Evolutionary conservation across 768 basidiomycete genomes (phyloP).

Genomic region (Suillus clintonianus): DNA sequence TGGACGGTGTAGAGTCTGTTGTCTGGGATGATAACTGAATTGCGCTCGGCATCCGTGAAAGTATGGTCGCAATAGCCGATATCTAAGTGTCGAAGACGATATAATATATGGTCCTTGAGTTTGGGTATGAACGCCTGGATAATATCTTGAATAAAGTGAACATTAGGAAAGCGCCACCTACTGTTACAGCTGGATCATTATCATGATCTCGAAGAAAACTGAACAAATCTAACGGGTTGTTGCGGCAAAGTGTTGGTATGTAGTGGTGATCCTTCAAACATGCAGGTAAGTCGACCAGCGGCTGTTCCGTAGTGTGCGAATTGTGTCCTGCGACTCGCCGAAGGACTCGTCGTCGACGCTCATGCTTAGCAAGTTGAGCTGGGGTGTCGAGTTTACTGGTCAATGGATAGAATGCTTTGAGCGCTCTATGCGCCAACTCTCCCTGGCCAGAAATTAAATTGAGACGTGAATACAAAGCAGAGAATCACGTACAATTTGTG

Average conservation of each 20-base stretch:
- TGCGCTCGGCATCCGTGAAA: too few species aligned
- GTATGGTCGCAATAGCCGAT: background rate
- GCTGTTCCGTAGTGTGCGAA: too few species aligned
- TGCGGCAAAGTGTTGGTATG: too few species aligned
- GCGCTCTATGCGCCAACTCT: background rate
- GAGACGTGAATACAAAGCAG: background rate
- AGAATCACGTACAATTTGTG: conserved; percentile 14
- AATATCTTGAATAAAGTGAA: too few species aligned
- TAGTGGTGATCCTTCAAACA: too few species aligned
- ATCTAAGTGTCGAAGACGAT: too few species aligned
- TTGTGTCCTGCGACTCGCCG: background rate
- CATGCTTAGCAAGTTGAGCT: background rate
- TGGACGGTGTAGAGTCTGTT: background rate
- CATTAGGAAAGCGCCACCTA: too few species aligned
- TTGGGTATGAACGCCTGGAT: background rate
- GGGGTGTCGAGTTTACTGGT: background rate
- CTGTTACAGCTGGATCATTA: too few species aligned
- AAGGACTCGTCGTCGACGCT: background rate
- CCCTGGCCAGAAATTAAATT: background rate
- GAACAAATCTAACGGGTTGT: too few species aligned
- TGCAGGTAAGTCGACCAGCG: too few species aligned
- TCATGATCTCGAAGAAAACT: too few species aligned
- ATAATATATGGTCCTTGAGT: background rate
- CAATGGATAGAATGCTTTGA: background rate
- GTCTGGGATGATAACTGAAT: background rate